Base-by-base conservation (phyloP, 345 rosid genomes). In the Draba incana region DNA sequence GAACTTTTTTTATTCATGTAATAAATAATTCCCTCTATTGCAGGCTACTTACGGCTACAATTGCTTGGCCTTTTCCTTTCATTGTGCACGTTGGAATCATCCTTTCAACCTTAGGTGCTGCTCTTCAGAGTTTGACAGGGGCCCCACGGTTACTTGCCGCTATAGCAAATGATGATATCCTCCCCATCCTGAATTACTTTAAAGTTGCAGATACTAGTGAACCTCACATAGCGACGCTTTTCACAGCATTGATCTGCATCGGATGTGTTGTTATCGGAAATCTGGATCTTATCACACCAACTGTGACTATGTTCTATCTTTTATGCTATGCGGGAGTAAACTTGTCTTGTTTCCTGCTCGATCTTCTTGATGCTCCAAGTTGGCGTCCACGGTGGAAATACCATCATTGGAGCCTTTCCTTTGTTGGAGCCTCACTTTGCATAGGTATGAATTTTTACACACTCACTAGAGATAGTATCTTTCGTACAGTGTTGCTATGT, bases 371-470 rank as follows among this genome's bases (percentile, higher is more conserved):
- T 86, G 98, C 99, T 77, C 99, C 99, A 53, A 95, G 99, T 78
- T 95, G 99, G 99, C 98, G 97, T 65, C 99, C 98, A 49, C 85
- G 99, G 75, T 95, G 99, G 98, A 92, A 95, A 74, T 86, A 89
- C 80, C 99, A 95, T 82, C 99, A 92, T 44, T 95, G 99, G 99
- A 88, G 96, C 80, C 83, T 89, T 50, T 95, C 99, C 43, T 85
- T 95, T 77, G 88, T 95, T 24, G 99, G 99, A 68, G 98, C 99
- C 51, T 75, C 84, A 48, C 86, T 88, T 14, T 89, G 97, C 70
- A 83, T 92, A 47, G 96, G 98, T 92, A 81, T 66, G 84, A 43
- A 42, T 23, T 27, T 59, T 45, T 68, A 51, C 48, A 60, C 46
- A 56, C 57, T 65, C 30, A 4, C 11, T 68, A 47, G 10, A 30